These are phyloP conservation scores for Mycena floridula DNA, from an alignment of 768 basidiomycete species.

Conservation along the genomic window DNA sequence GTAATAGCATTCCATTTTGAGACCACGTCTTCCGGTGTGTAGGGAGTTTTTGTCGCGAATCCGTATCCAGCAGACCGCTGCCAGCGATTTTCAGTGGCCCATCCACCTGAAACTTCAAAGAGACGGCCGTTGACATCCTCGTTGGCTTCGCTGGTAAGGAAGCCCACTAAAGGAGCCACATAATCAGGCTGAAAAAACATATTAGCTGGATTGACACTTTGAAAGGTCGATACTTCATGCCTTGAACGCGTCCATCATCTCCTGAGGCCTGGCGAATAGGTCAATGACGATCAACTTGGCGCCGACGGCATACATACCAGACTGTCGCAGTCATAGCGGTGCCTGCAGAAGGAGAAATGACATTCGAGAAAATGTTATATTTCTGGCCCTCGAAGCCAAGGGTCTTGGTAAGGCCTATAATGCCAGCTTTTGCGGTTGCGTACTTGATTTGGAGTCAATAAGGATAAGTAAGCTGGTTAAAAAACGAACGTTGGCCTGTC, in stretches of 20 bases:
- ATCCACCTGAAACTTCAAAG: constrained; percentile 87
- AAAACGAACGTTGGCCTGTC: constrained; percentile 74
- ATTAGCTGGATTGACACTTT: neutral
- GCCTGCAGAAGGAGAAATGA: constrained; percentile 81
- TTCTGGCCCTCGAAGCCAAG: constrained; percentile 89
- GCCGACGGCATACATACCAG: constrained; percentile 38
- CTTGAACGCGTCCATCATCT: constrained; percentile 88
- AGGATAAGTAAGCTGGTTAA: constrained; percentile 1
- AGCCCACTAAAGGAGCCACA: constrained; percentile 90
- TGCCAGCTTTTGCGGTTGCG: constrained; percentile 87
- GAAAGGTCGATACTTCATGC: constrained; percentile 24
- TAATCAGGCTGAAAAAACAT: constrained; percentile 62
- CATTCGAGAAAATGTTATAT: constrained; percentile 87
- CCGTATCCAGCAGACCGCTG: constrained; percentile 82
- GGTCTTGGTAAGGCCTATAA: constrained; percentile 85
- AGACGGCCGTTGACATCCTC: constrained; percentile 63
- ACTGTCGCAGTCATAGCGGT: constrained; percentile 89
- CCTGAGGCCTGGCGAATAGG: constrained; percentile 50
- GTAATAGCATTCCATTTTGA: constrained; percentile 81
- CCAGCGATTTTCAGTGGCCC: constrained; percentile 92
- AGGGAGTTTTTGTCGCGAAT: constrained; percentile 72
- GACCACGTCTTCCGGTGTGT: constrained; percentile 77
- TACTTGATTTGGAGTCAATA: constrained; percentile 40
- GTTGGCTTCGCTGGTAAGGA: constrained; percentile 79
- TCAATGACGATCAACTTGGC: neutral